Evolutionary conservation across 2,329 filamentous ascomycete genomes (phyloP).

Genomic region (Raffaelea ambrosiae): DNA sequence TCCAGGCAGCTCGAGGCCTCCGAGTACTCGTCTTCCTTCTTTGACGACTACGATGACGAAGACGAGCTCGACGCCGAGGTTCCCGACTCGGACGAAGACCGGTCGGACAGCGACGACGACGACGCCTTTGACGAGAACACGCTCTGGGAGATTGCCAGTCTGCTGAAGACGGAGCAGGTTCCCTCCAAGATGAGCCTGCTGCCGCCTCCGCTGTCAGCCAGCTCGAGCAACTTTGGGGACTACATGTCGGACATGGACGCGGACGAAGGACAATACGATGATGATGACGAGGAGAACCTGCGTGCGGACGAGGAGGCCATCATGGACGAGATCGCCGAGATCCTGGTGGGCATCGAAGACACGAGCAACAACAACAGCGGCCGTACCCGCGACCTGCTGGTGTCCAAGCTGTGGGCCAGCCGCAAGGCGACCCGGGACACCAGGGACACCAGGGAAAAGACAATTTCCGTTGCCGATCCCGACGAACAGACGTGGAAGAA

Average conservation of each 20-base stretch:
- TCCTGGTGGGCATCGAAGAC: constrained; percentile 22
- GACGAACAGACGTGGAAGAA: constrained; percentile 26
- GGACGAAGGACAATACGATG: constrained; percentile 4
- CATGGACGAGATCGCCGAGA: constrained; percentile 16
- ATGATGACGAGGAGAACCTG: constrained; percentile 12
- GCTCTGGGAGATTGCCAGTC: constrained; percentile 54
- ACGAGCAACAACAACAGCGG: constrained; percentile 8
- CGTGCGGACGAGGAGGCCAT: constrained; percentile 6
- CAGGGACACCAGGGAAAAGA: not conserved
- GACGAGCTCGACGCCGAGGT: constrained; percentile 29
- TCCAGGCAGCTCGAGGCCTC: constrained; percentile 26
- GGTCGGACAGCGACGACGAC: not conserved
- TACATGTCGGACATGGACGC: constrained; percentile 10
- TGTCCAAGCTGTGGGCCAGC: constrained; percentile 4
- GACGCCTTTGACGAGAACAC: constrained; percentile 48
- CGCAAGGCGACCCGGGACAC: not conserved
- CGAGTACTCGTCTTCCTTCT: constrained; percentile 44
- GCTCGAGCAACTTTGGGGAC: too few species aligned
- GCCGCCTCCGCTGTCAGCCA: constrained; percentile 19
- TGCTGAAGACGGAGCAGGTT: constrained; percentile 43
- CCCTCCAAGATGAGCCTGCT: constrained; percentile 44
- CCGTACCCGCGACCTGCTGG: not conserved
- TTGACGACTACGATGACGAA: constrained; percentile 52
- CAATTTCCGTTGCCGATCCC: constrained; percentile 24
- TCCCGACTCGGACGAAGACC: constrained; percentile 3